A percentile compares a stretch with the other conserved stretches of the same genome.
Conservation (phyloP, 2,329 filamentous ascomycete species). For the Eurotiales sp. region DNA sequence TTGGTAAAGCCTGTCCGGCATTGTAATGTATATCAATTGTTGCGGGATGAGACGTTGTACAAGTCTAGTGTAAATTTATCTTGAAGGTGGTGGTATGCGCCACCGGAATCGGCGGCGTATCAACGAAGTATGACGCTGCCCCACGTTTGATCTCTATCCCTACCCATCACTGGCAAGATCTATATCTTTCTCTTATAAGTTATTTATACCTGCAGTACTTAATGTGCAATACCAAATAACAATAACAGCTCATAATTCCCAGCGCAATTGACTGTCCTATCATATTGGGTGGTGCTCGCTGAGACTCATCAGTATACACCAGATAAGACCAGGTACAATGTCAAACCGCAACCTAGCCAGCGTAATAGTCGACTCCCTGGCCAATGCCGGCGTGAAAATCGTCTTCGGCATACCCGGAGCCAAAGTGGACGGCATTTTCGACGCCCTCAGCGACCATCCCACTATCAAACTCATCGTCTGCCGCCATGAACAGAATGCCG, state of each 20-base stretch:
- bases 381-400: constrained; percentile 15
- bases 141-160: neutral
- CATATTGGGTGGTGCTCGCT: too few species aligned
- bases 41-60: too few species aligned
- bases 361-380: constrained; percentile 14
- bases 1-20: constrained; percentile 15
- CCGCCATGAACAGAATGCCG: constrained; percentile 15
- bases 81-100: neutral
- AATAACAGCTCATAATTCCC: too few species aligned
- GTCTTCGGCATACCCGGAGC: constrained; percentile 16
- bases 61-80: too few species aligned
- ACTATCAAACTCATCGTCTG: constrained; percentile 13
- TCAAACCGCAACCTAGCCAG: constrained; percentile 8
- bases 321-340: too few species aligned
- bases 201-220: too few species aligned
- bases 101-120: constrained; percentile 7
- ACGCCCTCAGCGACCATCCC: constrained; percentile 14
- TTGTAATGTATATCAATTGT: neutral
- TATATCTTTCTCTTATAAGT: neutral
- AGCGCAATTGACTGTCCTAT: too few species aligned
- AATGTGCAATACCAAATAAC: too few species aligned
- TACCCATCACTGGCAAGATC: too few species aligned
- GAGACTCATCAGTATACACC: too few species aligned
- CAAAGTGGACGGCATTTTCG: constrained; percentile 16
- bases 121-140: too few species aligned